Percentiles rank a stretch among this genome's conserved stretches.
phyloP scores from a whole-genome alignment of 2,329 filamentous ascomycete species.

The Colletotrichum australisinense region DNA sequence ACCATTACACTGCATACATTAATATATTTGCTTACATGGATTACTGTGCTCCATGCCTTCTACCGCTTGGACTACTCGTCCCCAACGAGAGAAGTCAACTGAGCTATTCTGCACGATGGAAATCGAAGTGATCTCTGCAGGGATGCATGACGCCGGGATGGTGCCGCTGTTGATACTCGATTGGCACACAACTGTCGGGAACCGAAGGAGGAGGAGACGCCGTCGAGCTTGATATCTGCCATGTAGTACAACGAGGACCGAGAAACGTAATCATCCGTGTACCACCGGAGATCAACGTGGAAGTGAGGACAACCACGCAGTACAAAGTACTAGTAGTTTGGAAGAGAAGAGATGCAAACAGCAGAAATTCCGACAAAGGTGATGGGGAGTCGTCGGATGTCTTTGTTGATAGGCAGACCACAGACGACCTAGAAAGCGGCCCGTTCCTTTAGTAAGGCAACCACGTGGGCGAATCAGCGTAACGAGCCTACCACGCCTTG shows the following conservation, averaged over 20 bases:
- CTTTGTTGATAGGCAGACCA: constrained; percentile 16
- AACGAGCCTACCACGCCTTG: constrained; percentile 13
- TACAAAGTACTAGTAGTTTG: not conserved
- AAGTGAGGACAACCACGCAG: not conserved
- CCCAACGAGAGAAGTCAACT: not conserved
- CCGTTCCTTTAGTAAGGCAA: constrained; percentile 29
- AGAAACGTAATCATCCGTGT: not conserved
- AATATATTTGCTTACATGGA: constrained; percentile 3
- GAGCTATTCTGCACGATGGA: not conserved
- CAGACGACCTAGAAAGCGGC: constrained; percentile 19
- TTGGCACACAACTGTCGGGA: constrained; percentile 17
- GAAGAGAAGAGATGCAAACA: not conserved
- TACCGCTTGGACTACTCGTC: not conserved
- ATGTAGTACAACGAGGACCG: not conserved
- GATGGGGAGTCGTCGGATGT: constrained; percentile 14
- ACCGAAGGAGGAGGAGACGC: not conserved
- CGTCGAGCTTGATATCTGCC: not conserved
- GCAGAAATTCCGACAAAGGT: not conserved
- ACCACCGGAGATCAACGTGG: not conserved
- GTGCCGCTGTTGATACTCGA: constrained; percentile 18
- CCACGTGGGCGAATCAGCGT: constrained; percentile 28
- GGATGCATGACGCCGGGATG: constrained; percentile 31
- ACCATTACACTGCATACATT: constrained; percentile 31
- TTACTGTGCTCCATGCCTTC: not conserved
- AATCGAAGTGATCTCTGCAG: constrained; percentile 28